Percentiles rank a stretch among this genome's conserved stretches.
Conservation (phyloP, 176 grass and related monocot genomes). For the sorghum (Sorghum bicolor) region DNA sequence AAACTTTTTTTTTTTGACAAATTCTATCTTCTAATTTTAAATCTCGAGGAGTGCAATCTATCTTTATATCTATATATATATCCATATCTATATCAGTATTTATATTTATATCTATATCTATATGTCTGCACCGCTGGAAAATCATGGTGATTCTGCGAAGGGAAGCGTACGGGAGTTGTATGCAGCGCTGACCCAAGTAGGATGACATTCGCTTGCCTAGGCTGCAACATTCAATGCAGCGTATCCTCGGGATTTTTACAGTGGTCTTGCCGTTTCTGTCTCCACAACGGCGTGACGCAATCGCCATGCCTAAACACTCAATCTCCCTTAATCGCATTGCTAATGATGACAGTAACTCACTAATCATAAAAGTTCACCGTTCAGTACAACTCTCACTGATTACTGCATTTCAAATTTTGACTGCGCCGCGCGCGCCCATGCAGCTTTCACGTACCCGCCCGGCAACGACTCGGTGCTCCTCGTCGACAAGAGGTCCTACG, state of each 20-base stretch:
- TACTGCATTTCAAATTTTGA: neutral
- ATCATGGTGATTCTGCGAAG: neutral
- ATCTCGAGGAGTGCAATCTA: neutral
- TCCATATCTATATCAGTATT: too few species aligned
- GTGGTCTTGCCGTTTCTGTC: neutral
- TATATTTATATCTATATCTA: too few species aligned
- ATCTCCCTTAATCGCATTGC: neutral
- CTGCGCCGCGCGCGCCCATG: neutral
- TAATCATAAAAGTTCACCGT: neutral
- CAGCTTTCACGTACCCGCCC: slow-evolving; percentile 68
- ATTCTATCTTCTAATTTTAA: neutral
- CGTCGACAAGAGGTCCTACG: slow-evolving; percentile 58
- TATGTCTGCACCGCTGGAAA: neutral
- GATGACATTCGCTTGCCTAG: neutral
- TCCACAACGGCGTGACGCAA: neutral
- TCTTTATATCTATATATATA: neutral
- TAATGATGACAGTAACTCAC: neutral
- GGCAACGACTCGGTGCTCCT: slow-evolving; percentile 78
- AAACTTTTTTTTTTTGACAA: neutral
- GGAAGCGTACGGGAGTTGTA: neutral
- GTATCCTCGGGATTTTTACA: neutral
- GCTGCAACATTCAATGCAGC: neutral
- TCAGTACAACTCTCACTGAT: neutral
- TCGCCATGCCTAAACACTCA: neutral
- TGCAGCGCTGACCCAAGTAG: neutral